Percentiles rank a stretch among this genome's conserved stretches.
phyloP scores from a whole-genome alignment of 345 rosid species.

The Citrus cavaleriei region DNA sequence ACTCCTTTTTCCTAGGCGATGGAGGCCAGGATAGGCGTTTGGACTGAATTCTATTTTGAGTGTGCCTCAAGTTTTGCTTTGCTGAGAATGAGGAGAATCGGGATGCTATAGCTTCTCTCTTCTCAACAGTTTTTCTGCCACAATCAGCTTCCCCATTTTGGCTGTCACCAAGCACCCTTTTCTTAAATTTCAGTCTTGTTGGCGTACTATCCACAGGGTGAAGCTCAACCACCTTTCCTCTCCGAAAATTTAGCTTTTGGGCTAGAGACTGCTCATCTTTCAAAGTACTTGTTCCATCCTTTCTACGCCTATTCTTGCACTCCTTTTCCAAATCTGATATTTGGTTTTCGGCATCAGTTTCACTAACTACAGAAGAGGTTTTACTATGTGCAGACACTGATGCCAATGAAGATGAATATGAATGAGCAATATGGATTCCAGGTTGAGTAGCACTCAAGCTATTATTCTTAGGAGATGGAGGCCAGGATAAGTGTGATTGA shows the following conservation, averaged over 20 bases:
- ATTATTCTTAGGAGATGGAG: not conserved
- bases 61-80: not conserved
- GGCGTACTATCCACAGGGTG: slow-evolving; percentile 34
- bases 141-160: slow-evolving; percentile 26
- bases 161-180: slow-evolving; percentile 25
- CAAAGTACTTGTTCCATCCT: slow-evolving; percentile 15
- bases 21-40: slow-evolving; percentile 2
- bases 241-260: slow-evolving; percentile 41
- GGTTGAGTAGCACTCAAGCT: not conserved
- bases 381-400: not conserved
- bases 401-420: not conserved
- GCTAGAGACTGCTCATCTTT: slow-evolving; percentile 19
- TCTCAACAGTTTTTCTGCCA: slow-evolving; percentile 19
- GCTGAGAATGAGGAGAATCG: not conserved
- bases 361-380: slow-evolving; percentile 9
- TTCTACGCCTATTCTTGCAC: slow-evolving; percentile 17
- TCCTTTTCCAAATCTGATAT: not conserved
- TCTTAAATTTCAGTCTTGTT: slow-evolving; percentile 53
- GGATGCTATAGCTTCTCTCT: slow-evolving; percentile 11
- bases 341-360: slow-evolving; percentile 4
- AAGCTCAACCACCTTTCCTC: slow-evolving; percentile 53
- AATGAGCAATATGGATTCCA: not conserved
- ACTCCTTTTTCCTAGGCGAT: not conserved
- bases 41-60: not conserved
- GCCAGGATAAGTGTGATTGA: slow-evolving; percentile 13